Percentiles rank a stretch among this genome's conserved stretches.
These are phyloP conservation scores for Hypomontagnella submonticulosa DNA, from an alignment of 495 filamentous ascomycete species.

Conservation along the genomic window DNA sequence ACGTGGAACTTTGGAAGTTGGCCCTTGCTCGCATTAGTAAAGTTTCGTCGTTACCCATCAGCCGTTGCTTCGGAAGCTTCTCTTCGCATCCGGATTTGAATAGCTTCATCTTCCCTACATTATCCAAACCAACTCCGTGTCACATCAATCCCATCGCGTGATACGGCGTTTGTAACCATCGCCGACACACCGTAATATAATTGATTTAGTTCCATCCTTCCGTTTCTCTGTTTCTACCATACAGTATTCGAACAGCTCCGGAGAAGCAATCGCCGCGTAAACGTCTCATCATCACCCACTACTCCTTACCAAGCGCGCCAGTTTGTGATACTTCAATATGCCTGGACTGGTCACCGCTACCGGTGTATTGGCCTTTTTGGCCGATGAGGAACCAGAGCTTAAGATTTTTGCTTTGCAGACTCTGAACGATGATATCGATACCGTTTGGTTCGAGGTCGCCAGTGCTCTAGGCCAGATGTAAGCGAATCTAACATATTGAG, in stretches of 20 bases:
- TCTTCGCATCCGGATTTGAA: constrained; percentile 18
- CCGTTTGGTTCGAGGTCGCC: constrained; percentile 96
- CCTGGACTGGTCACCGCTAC: constrained; percentile 93
- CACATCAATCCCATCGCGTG: constrained; percentile 5
- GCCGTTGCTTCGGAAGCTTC: background rate
- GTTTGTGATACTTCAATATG: constrained; percentile 65
- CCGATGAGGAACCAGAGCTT: constrained; percentile 92
- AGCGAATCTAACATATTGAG: constrained; percentile 45
- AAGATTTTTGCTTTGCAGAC: constrained; percentile 93
- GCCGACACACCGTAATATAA: background rate
- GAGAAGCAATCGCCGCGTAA: constrained; percentile 10
- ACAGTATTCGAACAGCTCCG: background rate
- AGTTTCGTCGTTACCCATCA: background rate
- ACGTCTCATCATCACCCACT: background rate
- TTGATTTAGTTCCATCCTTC: background rate
- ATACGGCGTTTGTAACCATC: constrained; percentile 3
- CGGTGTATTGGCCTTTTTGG: constrained; percentile 93
- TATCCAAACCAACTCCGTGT: background rate
- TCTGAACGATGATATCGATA: constrained; percentile 93
- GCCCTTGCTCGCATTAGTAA: constrained; percentile 15
- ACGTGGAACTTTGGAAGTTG: constrained; percentile 19
- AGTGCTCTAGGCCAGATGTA: constrained; percentile 93
- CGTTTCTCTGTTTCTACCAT: background rate
- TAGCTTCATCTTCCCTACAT: constrained; percentile 19
- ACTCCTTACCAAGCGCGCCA: background rate